Conservation (phyloP, 164 flowering plant species). For the Stephania cephalantha region DNA sequence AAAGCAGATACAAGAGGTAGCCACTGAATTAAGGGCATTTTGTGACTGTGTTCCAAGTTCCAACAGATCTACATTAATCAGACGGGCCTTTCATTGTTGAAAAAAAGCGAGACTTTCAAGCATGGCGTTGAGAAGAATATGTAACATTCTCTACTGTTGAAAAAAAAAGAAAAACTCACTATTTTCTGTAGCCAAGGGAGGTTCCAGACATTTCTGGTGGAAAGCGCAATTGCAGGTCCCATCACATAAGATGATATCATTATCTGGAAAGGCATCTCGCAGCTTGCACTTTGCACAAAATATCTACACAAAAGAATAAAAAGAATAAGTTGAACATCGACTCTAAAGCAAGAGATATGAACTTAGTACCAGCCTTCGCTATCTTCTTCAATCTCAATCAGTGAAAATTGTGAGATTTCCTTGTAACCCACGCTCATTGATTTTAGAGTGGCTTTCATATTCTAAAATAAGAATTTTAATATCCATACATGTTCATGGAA, state of each 20-base stretch:
- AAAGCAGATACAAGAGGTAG: background rate
- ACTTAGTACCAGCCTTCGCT: background rate
- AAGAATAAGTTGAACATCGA: background rate
- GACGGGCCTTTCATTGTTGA: background rate
- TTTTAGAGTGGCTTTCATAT: background rate
- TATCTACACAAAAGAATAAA: conserved; percentile 43
- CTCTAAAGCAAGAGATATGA: background rate
- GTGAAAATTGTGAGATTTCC: background rate
- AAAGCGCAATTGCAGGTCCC: conserved; percentile 95
- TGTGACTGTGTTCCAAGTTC: background rate
- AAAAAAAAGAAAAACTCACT: conserved; percentile 38
- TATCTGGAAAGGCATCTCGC: conserved; percentile 76
- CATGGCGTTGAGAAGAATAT: conserved; percentile 8
- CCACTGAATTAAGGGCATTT: background rate
- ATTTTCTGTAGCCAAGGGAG: conserved; percentile 78
- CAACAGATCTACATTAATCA: background rate
- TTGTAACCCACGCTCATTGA: background rate
- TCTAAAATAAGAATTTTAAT: no score
- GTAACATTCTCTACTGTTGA: no score
- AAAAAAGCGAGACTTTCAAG: background rate
- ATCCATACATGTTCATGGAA: conserved; percentile 80
- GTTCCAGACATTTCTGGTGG: conserved; percentile 94
- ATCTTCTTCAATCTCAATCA: background rate
- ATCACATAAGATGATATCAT: conserved; percentile 93
- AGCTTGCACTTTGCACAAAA: conserved; percentile 86